Percentiles rank a stretch among this genome's conserved stretches.
These are phyloP conservation scores for Auricularia heimuer DNA, from an alignment of 768 basidiomycete genomes.

Conservation along the genomic window DNA sequence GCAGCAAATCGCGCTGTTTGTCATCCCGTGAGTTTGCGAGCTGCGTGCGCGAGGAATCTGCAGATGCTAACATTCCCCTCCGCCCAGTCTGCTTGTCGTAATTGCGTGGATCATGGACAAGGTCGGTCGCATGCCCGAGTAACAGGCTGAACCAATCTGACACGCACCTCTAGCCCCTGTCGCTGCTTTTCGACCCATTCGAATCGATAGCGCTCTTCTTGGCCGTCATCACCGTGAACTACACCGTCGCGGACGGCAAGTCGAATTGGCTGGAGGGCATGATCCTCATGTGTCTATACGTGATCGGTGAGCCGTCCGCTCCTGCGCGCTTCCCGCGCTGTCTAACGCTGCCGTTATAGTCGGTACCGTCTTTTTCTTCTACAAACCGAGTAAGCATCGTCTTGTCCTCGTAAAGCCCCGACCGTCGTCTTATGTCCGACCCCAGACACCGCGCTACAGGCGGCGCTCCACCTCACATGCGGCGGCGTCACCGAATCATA, in stretches of 20 bases:
- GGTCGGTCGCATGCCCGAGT: too few species aligned
- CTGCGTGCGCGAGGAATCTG: not conserved
- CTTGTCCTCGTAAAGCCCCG: not conserved
- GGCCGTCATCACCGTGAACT: conserved; percentile 69
- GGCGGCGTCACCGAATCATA: too few species aligned
- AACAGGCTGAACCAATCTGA: too few species aligned
- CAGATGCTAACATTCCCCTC: conserved; percentile 11
- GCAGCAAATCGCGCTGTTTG: conserved; percentile 76
- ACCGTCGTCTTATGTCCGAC: not conserved
- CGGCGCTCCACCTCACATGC: not conserved
- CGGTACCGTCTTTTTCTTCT: not conserved
- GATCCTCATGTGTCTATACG: conserved; percentile 66
- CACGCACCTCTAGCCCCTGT: conserved; percentile 34
- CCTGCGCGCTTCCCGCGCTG: not conserved
- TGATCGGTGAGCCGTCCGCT: conserved; percentile 50
- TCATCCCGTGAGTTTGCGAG: conserved; percentile 56
- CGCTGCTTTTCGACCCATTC: conserved; percentile 81
- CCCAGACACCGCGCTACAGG: not conserved
- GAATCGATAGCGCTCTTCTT: conserved; percentile 47
- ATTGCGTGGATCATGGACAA: conserved; percentile 78
- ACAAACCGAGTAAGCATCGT: not conserved
- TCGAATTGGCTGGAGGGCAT: conserved; percentile 81
- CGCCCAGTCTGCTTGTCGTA: conserved; percentile 52
- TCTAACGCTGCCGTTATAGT: not conserved
- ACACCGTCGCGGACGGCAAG: conserved; percentile 71